These are phyloP conservation scores for Suhomyces choctaworum DNA, from an alignment of 1,139 yeast species.

Conservation along the genomic window DNA sequence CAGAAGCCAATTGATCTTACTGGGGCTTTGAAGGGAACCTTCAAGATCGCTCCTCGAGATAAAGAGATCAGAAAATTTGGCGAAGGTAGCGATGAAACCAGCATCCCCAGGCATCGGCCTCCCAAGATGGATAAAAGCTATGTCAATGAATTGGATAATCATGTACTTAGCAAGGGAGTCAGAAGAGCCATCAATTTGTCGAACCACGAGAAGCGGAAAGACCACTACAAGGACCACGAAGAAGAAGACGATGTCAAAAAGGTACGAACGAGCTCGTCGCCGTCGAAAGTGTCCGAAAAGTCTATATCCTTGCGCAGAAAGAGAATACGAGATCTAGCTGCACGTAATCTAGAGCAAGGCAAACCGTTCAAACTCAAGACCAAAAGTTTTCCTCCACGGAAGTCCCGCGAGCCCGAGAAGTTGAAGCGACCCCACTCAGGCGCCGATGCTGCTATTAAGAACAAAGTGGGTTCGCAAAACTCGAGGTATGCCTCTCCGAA, in stretches of 20 bases:
- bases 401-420: slow-evolving; percentile 1
- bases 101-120: slow-evolving; percentile 10
- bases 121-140: slow-evolving; percentile 15
- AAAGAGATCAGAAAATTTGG: slow-evolving; percentile 11
- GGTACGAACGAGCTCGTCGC: neutral
- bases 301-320: slow-evolving; percentile 5
- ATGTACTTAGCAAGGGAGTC: slow-evolving; percentile 16
- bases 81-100: slow-evolving; percentile 7
- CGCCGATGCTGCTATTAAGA: neutral
- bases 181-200: slow-evolving; percentile 15
- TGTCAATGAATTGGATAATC: slow-evolving; percentile 16
- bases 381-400: slow-evolving; percentile 3
- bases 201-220: slow-evolving; percentile 10
- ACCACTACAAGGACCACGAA: slow-evolving; percentile 4
- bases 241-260: slow-evolving; percentile 1
- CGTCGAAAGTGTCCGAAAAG: neutral
- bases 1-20: slow-evolving; percentile 14
- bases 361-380: slow-evolving; percentile 2
- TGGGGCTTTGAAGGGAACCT: slow-evolving; percentile 15
- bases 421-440: neutral
- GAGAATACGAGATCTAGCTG: slow-evolving; percentile 6
- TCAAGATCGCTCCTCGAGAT: slow-evolving; percentile 14
- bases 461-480: neutral
- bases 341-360: neutral
- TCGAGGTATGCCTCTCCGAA: slow-evolving; percentile 3